Base-by-base conservation (phyloP, 2,329 filamentous ascomycete genomes). In the Didymella exigua region DNA sequence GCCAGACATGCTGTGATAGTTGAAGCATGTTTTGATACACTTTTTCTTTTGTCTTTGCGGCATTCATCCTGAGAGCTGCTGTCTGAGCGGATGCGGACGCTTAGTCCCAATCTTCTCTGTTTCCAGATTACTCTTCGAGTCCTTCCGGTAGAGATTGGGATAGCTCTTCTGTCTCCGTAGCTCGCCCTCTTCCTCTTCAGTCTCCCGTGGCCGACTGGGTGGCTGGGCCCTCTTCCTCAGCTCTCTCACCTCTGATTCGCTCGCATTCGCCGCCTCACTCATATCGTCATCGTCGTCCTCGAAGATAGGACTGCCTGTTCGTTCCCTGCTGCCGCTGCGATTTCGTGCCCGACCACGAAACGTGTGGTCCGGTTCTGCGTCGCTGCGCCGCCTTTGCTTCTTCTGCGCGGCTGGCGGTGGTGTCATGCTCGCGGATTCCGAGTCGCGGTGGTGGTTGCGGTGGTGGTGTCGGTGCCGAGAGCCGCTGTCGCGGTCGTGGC, bases 81-180 rank as follows among this genome's bases (percentile, higher is more conserved):
- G 46, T 30, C 52, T 34, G 3, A 55, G 52, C 13, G 52, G 47
- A 27, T 55, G 52, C 19, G 46, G 52, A 31, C 47, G 36, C 24
- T 46, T 50, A 10, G 14, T 18, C 10, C 37, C 41, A 7, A 13
- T n/a, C 27, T 49, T 56, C 19, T 38, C 53, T 21, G 51, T 56
- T 16, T 41, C 53, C 19, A 38, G 43, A 6, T 47, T 41, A 11
- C 49, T 44, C 41, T 65, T 61, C 0, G 66, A 65, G 33, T 63
- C 61, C 41, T 61, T 55, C 40, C 62, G 60, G 53, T 73, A 69
- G 41, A 71, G 33, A 43, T 75, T 74, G 30, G 70, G 69, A 41
- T 73, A 68, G 47, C 71, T 79, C 49, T 77, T 70, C 59, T 74
- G 69, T 54, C 74, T 60, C 52, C 77, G 67, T n/a, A 71, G 34